Evolutionary conservation across 345 rosid species (phyloP).

Genomic region (Dipteronia dyeriana): DNA sequence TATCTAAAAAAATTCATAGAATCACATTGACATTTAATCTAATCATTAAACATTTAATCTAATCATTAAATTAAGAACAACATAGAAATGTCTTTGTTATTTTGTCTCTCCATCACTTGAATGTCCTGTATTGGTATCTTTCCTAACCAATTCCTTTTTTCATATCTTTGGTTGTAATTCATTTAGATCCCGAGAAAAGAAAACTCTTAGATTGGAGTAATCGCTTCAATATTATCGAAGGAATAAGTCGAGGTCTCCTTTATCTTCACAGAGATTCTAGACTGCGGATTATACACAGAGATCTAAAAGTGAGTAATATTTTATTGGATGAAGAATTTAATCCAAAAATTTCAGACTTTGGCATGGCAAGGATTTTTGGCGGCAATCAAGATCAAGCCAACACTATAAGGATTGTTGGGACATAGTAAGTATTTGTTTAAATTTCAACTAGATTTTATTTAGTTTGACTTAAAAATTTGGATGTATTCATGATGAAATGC

Average conservation of each 20-base stretch:
- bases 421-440: not conserved
- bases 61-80: no score
- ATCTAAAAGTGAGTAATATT: not conserved
- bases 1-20: no score
- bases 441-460: not conserved
- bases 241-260: not conserved
- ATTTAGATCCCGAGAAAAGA: not conserved
- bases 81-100: no score
- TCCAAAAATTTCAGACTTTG: constrained; percentile 34
- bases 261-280: not conserved
- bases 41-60: no score
- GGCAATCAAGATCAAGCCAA: constrained; percentile 3
- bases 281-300: not conserved
- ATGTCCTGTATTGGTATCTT: not conserved
- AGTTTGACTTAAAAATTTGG: not conserved
- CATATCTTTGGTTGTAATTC: not conserved
- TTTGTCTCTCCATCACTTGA: not conserved
- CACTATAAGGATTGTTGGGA: not conserved
- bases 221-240: not conserved
- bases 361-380: constrained; percentile 26
- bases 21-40: no score
- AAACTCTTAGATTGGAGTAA: not conserved
- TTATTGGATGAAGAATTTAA: not conserved
- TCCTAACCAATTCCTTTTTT: not conserved
- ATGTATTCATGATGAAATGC: not conserved